Evolutionary conservation across 1,284 basidiomycete genomes (phyloP), one percentile per base, ranked within the genome.

Genomic region (Ustilago esculenta): DNA sequence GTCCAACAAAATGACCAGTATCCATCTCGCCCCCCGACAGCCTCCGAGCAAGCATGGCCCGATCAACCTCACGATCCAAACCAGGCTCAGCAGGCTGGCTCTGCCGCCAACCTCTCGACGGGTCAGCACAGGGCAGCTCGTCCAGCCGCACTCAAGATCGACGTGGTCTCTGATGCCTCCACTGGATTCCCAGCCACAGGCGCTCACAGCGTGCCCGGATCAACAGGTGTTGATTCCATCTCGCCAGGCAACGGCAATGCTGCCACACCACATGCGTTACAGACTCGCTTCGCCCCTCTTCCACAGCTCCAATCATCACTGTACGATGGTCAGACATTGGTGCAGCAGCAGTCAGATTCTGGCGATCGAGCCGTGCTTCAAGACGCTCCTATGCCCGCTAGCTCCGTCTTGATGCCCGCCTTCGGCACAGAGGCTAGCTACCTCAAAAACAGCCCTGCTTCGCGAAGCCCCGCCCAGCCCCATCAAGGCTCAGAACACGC

Each of bases 111-210:
- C 12, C n/a, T 39, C 15, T 25, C 50, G 8, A n/a, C 41, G 25
- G 50, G 40, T 25, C 34, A 45, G 5, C 66, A 63, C 20, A 33
- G 59, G 30, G 42, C 48, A n/a, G 32, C 55, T 30, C 54, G 59
- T 25, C 66, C 66, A 6, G 50, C 55, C n/a, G 51, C 66, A 33
- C 55, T 69, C 42, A 69, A 63, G 32, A 57, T 69, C 27, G 59
- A 59, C 24, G 49, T 69, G 54, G 46, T 59, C 2, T 49, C 53
- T 6, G 49, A 48, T 25, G 44, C 20, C 6, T 54, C 61, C 2
- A 40, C 18, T 18, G 42, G 14, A 14, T 41, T 35, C 25, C 20
- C 14, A 25, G 24, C 20, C 21, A 17, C 36, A 18, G 32, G 37
- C 9, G 37, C 25, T 7, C 21, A 49, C 23, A 37, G 48, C 11